Conservation (phyloP, 371 early-diverging fungal genomes). For the Basidiobolus meristosporus region DNA sequence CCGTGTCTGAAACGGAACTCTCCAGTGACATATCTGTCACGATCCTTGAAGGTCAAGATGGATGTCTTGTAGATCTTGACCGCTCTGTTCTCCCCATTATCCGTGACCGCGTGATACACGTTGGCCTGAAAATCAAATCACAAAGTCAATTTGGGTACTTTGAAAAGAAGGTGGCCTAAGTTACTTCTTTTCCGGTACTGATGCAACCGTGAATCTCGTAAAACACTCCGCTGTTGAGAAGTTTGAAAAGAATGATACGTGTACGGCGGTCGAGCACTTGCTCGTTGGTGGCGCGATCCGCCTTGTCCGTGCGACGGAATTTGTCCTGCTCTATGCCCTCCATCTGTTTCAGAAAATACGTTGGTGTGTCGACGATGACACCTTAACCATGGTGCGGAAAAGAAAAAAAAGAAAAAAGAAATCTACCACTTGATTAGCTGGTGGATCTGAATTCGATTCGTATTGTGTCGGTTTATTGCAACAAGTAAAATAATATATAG, state of each 20-base stretch:
- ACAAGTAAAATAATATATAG: too few species aligned
- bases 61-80: constrained; percentile 99
- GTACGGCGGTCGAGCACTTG: constrained; percentile 97
- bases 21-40: constrained; percentile 95
- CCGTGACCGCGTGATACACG: constrained; percentile 89
- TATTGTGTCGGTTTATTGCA: constrained; percentile 8
- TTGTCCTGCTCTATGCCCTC: constrained; percentile 6
- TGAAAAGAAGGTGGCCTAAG: not conserved
- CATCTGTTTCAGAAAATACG: not conserved
- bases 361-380: too few species aligned
- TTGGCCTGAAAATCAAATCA: constrained; percentile 40
- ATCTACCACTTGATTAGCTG: not conserved
- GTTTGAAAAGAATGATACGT: constrained; percentile 88
- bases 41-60: constrained; percentile 94
- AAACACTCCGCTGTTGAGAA: constrained; percentile 78
- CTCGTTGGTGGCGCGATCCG: constrained; percentile 94
- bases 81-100: constrained; percentile 67
- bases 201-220: constrained; percentile 94
- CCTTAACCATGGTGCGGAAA: too few species aligned
- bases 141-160: not conserved
- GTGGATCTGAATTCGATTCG: constrained; percentile 9
- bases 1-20: constrained; percentile 96
- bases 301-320: constrained; percentile 47
- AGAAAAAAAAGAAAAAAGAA: not conserved
- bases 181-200: constrained; percentile 93